phyloP scores from a whole-genome alignment of 192 early-diverging fungal genomes.

The Podila clonocystis region DNA sequence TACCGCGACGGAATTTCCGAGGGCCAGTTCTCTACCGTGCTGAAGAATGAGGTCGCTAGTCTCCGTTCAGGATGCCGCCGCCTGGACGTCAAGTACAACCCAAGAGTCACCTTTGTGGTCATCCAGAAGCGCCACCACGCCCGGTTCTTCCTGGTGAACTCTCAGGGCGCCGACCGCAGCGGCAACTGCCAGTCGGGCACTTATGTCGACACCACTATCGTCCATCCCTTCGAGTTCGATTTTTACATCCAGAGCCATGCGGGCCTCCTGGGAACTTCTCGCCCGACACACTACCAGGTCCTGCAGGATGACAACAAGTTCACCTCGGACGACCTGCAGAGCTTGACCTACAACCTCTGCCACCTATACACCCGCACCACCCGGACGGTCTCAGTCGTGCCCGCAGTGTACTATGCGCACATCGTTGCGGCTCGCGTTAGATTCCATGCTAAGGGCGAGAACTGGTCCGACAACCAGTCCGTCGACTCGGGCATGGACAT shows the following conservation, averaged over 20 bases:
- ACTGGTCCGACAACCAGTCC: constrained; percentile 52
- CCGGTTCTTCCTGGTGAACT: constrained; percentile 79
- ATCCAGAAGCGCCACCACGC: constrained; percentile 94
- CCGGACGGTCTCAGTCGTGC: constrained; percentile 84
- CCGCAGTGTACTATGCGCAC: constrained; percentile 95
- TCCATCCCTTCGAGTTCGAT: constrained; percentile 85
- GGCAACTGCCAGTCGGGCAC: constrained; percentile 91
- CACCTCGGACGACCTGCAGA: constrained; percentile 79
- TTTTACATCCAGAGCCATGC: constrained; percentile 93
- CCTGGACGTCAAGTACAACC: constrained; percentile 76
- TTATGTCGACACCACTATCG: constrained; percentile 75
- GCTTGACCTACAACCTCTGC: constrained; percentile 89
- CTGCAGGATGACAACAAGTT: constrained; percentile 90
- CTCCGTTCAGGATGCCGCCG: constrained; percentile 66
- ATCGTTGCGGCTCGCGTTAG: constrained; percentile 87
- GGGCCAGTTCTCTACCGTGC: constrained; percentile 79
- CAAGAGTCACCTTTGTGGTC: constrained; percentile 84
- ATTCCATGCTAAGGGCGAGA: constrained; percentile 79
- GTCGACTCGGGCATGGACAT: constrained; percentile 10
- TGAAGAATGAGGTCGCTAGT: constrained; percentile 76
- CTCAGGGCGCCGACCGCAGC: constrained; percentile 69
- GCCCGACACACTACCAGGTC: constrained; percentile 92
- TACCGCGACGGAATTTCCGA: constrained; percentile 94
- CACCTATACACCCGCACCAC: constrained; percentile 91
- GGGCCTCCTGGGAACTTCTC: constrained; percentile 92